Base-by-base conservation (phyloP, 495 filamentous ascomycete species). In the Pyrenopolyporus hunteri region DNA sequence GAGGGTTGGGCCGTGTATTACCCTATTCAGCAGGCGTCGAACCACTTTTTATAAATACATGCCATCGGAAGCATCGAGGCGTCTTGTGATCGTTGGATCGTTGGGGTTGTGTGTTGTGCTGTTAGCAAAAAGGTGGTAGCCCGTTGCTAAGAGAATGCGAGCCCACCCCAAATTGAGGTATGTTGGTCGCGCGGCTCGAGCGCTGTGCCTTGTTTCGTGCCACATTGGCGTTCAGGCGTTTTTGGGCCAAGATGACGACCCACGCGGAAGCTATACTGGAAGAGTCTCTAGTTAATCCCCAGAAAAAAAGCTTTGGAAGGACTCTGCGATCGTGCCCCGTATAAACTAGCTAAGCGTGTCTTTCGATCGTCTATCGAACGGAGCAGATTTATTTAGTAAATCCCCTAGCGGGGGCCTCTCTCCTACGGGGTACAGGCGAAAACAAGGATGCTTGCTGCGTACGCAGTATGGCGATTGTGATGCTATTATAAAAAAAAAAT, bases 311-410 rank as follows among this genome's bases (percentile, higher is more conserved):
- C 50, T 42, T 57, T 42, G 63, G 63, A 66, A 66, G 33, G 50
- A 66, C 63, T 66, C 57, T 66, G 63, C 63, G 63, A 66, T 66
- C 63, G 47, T n/a, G n/a, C n/a, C 33, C 37, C 20, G 17, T 48
- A 57, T 40, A 25, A 35, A 26, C 13, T 31, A 23, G 31, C 26
- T 13, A 46, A 28, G 29, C 20, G n/a, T 29, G 26, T 62, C 25
- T 25, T 20, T 32, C 40, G 32, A 20, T n/a, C 17, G 25, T 53
- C 28, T 43, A 39, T 43, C 14, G 17, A n/a, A 42, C 13, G 19
- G 46, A 42, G 37, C 17, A n/a, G n/a, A n/a, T n/a, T n/a, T n/a
- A n/a, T n/a, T n/a, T n/a, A n/a, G n/a, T n/a, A n/a, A n/a, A n/a
- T n/a, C n/a, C n/a, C n/a, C n/a, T n/a, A n/a, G n/a, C n/a, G n/a